Conservation (phyloP, 78 protist genomes). For the Polysphondylium violaceum region DNA sequence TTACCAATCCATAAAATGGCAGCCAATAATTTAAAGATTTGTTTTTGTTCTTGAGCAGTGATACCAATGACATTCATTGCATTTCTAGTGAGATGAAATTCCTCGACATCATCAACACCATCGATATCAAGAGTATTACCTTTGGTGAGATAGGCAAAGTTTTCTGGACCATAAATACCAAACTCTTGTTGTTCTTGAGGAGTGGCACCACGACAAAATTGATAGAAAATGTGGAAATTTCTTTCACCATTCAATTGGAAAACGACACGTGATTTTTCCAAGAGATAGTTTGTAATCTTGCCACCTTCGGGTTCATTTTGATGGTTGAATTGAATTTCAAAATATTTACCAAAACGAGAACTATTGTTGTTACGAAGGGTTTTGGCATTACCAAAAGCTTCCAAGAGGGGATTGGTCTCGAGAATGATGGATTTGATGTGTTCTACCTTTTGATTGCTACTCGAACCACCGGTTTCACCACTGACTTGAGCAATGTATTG, state of each 20-base stretch:
- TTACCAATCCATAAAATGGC: conserved; percentile 91
- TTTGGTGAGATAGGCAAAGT: conserved; percentile 82
- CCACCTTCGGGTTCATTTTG: conserved; percentile 93
- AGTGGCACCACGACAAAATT: conserved; percentile 83
- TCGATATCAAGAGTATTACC: conserved; percentile 71
- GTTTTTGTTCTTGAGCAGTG: conserved; percentile 44
- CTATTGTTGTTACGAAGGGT: conserved; percentile 77
- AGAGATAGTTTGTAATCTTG: conserved; percentile 75
- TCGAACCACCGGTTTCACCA: conserved; percentile 53
- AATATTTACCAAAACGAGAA: conserved; percentile 82
- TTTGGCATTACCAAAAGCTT: conserved; percentile 91
- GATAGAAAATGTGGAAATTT: conserved; percentile 94
- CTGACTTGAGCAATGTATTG: conserved; percentile 76
- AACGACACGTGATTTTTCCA: conserved; percentile 87
- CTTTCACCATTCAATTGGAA: conserved; percentile 91
- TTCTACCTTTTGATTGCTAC: conserved; percentile 72
- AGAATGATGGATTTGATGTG: conserved; percentile 85
- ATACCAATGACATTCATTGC: conserved; percentile 92
- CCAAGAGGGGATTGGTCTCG: conserved; percentile 92
- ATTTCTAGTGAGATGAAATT: conserved; percentile 39
- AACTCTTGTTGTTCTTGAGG: conserved; percentile 71
- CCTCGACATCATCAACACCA: conserved; percentile 74
- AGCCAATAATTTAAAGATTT: conserved; percentile 82
- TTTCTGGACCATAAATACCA: conserved; percentile 79
- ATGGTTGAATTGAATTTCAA: conserved; percentile 81